Conservation (phyloP, 1,284 basidiomycete species). For the Waitea zeae region DNA sequence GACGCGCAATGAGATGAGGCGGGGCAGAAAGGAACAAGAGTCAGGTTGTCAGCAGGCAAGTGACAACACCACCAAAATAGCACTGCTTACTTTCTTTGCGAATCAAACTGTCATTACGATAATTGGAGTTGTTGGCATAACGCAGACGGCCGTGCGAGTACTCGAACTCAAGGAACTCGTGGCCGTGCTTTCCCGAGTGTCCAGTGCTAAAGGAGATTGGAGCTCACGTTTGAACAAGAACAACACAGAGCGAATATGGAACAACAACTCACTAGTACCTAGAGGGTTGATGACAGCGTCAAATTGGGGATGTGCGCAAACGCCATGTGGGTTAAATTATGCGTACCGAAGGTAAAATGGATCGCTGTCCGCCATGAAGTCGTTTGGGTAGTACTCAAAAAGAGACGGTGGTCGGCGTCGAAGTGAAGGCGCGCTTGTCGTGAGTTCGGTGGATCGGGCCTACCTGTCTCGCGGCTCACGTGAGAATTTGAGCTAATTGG, state of each 20-base stretch:
- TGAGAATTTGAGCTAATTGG: too few species aligned
- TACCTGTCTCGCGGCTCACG: too few species aligned
- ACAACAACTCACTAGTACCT: conserved; percentile 65
- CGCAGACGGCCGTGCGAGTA: conserved; percentile 90
- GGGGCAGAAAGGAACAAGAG: conserved; percentile 2
- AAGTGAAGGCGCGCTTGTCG: too few species aligned
- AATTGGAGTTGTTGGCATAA: conserved; percentile 99
- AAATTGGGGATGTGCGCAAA: conserved; percentile 1
- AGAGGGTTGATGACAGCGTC: conserved; percentile 5
- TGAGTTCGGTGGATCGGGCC: too few species aligned
- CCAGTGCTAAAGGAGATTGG: conserved; percentile 56
- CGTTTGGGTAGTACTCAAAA: too few species aligned
- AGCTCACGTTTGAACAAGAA: conserved; percentile 7
- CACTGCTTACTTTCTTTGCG: conserved; percentile 84
- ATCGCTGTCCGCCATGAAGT: too few species aligned
- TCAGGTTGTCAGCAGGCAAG: background rate
- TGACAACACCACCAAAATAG: conserved; percentile 1
- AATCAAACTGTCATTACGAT: conserved; percentile 92
- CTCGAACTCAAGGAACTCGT: conserved; percentile 98
- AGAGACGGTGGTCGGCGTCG: too few species aligned
- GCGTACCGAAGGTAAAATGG: too few species aligned
- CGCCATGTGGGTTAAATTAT: too few species aligned
- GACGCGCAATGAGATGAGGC: conserved; percentile 2
- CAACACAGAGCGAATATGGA: conserved; percentile 4
- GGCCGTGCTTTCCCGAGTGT: conserved; percentile 90